Base-by-base conservation (phyloP, 1,284 basidiomycete genomes). In the Lignosus rhinocerotis region DNA sequence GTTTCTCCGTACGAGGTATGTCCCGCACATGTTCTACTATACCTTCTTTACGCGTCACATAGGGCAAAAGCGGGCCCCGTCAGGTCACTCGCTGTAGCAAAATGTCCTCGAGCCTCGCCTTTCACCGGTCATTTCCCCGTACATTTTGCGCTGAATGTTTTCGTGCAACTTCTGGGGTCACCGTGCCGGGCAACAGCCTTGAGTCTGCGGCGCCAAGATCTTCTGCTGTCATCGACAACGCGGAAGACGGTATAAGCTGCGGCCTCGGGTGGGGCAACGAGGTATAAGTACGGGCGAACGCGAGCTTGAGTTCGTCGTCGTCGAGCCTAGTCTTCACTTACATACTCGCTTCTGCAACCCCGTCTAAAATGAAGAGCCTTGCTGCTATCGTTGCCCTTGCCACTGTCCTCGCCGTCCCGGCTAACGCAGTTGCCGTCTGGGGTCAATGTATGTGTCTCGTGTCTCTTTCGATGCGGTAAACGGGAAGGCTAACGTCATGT, bases 341-440 rank as follows among this genome's bases (percentile, higher is more conserved):
- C 42, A 42, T 19, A 44, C 25, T 32, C 11, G 8, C n/a, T n/a
- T 33, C 43, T n/a, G 25, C 14, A 16, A 32, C 16, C 17, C 2
- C 10, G 6, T 25, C 36, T 42, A 61, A 58, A 47, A 70, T 70
- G 69, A 69, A 70, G 65, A 60, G 51, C 46, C 63, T 69, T 45
- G 62, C 66, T 41, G 66, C 69, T 50, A 52, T 69, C 58, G 65
- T 70, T 58, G 62, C 69, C 45, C 62, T 70, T 41, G 69, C 67
- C 17, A 65, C 67, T 17, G 33, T 56, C 34, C 32, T 70, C 53
- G 64, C 59, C 14, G 44, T 63, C 16, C 63, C 66, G 42, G 67
- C 63, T n/a, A 49, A 65, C 56, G 67, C 65, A 11, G 69, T 68
- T 43, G 66, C 67, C 43, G 65, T 69, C 43, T 62, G 60, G 63